Evolutionary conservation across 2,329 filamentous ascomycete species (phyloP), one percentile per base, ranked within the genome.

Genomic region (Aspergillus transmontanensis): DNA sequence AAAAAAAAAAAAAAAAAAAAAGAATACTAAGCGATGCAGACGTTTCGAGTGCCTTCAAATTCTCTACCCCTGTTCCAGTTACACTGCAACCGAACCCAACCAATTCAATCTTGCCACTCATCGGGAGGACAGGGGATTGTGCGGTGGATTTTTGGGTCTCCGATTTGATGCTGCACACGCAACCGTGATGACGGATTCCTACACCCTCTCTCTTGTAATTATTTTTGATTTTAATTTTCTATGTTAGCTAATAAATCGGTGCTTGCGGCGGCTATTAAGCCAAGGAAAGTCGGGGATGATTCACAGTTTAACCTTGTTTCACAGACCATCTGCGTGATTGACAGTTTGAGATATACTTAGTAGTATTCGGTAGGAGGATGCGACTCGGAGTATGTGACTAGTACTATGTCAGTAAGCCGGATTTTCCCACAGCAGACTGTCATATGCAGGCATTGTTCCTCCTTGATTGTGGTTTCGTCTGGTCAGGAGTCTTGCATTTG

Each of bases 1-100:
- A 1, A 21, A 21, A 21, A 21, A 45, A 23, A 45, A 14, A 45
- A 12, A 21, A 19, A 5, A 51, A 11, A n/a, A 34, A 34, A 46
- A 16, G 4, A 16, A 19, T 45, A 23, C 28, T 2, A 21, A 57
- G 19, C 6, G 19, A 45, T 43, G 54, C 23, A 46, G 57, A 21
- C 45, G 32, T 59, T 61, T 54, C 59, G 58, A 56, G 59, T 23
- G 21, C 54, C 34, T 14, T 43, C 36, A n/a, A 19, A 36, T 54
- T 32, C 56, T n/a, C 58, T 64, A 55, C 62, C 62, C 62, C 62
- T 64, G 62, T 55, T 46, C 62, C 62, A 61, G 54, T 64, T 41
- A 41, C 39, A n/a, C 39, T 41, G 39, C 39, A 41, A 41, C 39
- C 39, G 16, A 41, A 41, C 16, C 55, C 62, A 41, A 34, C 56